Conservation (phyloP, 2,329 filamentous ascomycete species). For the Phaeosphaeriaceae sp. region DNA sequence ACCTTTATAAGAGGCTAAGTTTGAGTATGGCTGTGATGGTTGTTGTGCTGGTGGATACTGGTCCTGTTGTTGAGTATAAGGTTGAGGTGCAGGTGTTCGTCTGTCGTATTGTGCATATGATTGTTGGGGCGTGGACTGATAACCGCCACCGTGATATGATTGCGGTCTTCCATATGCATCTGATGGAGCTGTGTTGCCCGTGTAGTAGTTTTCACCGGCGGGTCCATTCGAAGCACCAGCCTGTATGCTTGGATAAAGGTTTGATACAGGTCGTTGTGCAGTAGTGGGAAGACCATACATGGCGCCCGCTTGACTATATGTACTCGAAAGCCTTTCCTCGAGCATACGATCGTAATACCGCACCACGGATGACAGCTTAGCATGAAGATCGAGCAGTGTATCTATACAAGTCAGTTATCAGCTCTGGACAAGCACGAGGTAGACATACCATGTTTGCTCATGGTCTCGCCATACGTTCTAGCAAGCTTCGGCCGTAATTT, state of each 20-base stretch:
- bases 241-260: constrained; percentile 73
- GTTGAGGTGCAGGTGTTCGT: constrained; percentile 35
- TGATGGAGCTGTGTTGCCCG: constrained; percentile 63
- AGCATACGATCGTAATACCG: constrained; percentile 98
- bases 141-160: constrained; percentile 58
- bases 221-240: constrained; percentile 47
- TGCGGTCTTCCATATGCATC: constrained; percentile 59
- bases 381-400: constrained; percentile 89
- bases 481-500: constrained; percentile 90
- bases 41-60: constrained; percentile 44
- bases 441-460: constrained; percentile 93
- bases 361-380: constrained; percentile 94
- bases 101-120: constrained; percentile 47
- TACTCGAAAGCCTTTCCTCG: constrained; percentile 90
- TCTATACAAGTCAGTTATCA: constrained; percentile 62
- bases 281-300: constrained; percentile 47
- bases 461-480: constrained; percentile 94
- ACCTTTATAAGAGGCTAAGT: constrained; percentile 18
- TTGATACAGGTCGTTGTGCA: constrained; percentile 55
- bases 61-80: constrained; percentile 36
- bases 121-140: constrained; percentile 45
- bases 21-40: constrained; percentile 46
- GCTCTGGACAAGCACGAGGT: neutral
- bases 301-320: constrained; percentile 77
- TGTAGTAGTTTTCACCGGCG: constrained; percentile 82